Percentiles rank a stretch among this genome's conserved stretches.
These are phyloP conservation scores for Camptophora hylomeconis DNA, from an alignment of 2,329 filamentous ascomycete genomes.

Conservation along the genomic window DNA sequence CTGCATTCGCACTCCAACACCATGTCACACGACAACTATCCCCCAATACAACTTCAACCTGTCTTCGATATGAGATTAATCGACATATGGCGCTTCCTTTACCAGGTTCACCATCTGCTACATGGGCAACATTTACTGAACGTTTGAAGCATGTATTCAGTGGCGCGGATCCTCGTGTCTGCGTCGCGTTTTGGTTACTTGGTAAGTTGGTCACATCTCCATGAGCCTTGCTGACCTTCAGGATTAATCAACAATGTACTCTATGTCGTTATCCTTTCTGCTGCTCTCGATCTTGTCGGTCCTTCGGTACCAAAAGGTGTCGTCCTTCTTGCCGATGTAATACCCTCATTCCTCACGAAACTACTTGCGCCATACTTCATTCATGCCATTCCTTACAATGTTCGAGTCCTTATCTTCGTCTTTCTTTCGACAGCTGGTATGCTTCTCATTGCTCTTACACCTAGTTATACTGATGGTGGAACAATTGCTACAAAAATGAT, in stretches of 20 bases:
- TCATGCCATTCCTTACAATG: slow-evolving; percentile 66
- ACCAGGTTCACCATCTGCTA: slow-evolving; percentile 47
- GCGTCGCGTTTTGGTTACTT: slow-evolving; percentile 84
- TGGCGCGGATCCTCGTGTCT: slow-evolving; percentile 57
- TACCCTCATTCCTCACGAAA: slow-evolving; percentile 81
- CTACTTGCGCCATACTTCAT: slow-evolving; percentile 88
- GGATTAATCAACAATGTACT: slow-evolving; percentile 93
- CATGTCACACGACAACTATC: too few species aligned
- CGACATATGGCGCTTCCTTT: slow-evolving; percentile 36
- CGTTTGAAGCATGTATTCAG: slow-evolving; percentile 51
- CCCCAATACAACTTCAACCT: too few species aligned
- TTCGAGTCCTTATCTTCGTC: slow-evolving; percentile 64
- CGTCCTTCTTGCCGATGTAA: slow-evolving; percentile 83
- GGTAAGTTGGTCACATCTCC: slow-evolving; percentile 41
- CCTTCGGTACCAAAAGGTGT: slow-evolving; percentile 75
- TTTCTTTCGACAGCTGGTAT: slow-evolving; percentile 69
- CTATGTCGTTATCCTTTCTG: slow-evolving; percentile 92
- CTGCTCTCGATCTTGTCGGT: slow-evolving; percentile 89
- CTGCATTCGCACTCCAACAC: too few species aligned
- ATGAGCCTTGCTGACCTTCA: slow-evolving; percentile 23
- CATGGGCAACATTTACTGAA: slow-evolving; percentile 61
- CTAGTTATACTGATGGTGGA: slow-evolving; percentile 40
- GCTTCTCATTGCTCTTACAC: slow-evolving; percentile 75
- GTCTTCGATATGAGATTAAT: too few species aligned
- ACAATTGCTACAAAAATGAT: slow-evolving; percentile 64